Base-by-base conservation (phyloP, 768 basidiomycete genomes). In the Polyporus arcularius region DNA sequence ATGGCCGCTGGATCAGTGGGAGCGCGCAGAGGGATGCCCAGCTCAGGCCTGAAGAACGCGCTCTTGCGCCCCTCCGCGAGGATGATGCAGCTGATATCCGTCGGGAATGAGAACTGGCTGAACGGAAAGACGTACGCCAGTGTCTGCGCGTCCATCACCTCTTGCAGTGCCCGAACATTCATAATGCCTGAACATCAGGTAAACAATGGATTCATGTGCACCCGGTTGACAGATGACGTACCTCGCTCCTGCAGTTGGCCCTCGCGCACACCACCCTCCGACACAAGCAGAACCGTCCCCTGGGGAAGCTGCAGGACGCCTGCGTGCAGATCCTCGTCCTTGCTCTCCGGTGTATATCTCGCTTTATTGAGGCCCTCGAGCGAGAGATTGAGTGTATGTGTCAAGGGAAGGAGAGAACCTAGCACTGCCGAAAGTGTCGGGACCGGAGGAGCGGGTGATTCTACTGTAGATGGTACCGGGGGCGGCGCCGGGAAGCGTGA, bases 111-210 rank as follows among this genome's bases (percentile, higher is more conserved):
- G 71, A 88, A 93, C 58, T 70, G 78, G 69, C 85, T 89, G 72
- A 84, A 94, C 1, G 92, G 92, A 68, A 92, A 94, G 38, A 80
- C 71, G 68, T 94, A 94, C 26, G 85, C 81, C 31, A 93, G 73
- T 0, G 82, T 86, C 66, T 94, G 92, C 7, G 75, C 72, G 47
- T 75, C 76, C 70, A 93, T 85, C 60, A 82, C 79, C 52, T 86
- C 81, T 67, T 92, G 90, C 16, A 86, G 71, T 2, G 85, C 80
- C 41, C 75, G 80, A 38, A 94, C 74, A 64, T 90, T 93, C 60
- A 72, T 71, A 18, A 92, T 65, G 4, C 90, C 91, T 88, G 61
- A 2, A 31, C 14, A 4, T 12, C 26, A 30, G 43, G 16, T 21
- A 45, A n/a, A 21, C 43, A 45, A 45, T 45, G 9, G n/a, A 45